Evolutionary conservation across 345 rosid species (phyloP).

Genomic region (Combretum micranthum): DNA sequence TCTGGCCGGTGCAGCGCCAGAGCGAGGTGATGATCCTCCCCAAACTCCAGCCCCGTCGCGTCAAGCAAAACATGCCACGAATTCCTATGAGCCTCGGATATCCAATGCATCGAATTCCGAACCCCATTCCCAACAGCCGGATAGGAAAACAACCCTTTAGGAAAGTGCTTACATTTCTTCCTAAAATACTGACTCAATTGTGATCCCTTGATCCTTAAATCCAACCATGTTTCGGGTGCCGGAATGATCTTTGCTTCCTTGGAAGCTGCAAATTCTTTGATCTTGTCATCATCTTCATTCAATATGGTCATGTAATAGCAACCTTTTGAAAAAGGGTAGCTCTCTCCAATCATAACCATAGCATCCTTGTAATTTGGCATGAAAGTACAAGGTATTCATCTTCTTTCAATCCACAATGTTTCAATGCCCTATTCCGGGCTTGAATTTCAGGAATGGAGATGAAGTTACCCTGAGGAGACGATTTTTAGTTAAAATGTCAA

Average conservation of each 20-base stretch:
- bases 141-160: slow-evolving; percentile 52
- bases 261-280: slow-evolving; percentile 30
- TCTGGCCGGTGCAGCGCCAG: slow-evolving; percentile 50
- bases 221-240: slow-evolving; percentile 58
- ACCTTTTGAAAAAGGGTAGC: slow-evolving; percentile 62
- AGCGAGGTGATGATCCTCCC: slow-evolving; percentile 34
- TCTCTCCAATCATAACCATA: slow-evolving; percentile 49
- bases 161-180: slow-evolving; percentile 52
- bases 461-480: slow-evolving; percentile 47
- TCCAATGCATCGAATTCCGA: slow-evolving; percentile 63
- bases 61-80: slow-evolving; percentile 66
- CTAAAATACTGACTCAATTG: slow-evolving; percentile 61
- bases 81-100: slow-evolving; percentile 63
- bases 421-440: slow-evolving; percentile 43
- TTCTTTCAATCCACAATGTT: slow-evolving; percentile 44
- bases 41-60: slow-evolving; percentile 35
- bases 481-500: slow-evolving; percentile 42
- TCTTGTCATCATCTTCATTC: slow-evolving; percentile 30
- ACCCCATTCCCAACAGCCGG: slow-evolving; percentile 34
- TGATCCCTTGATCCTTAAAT: slow-evolving; percentile 60
- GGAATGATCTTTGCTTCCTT: slow-evolving; percentile 47
- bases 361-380: slow-evolving; percentile 40
- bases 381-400: slow-evolving; percentile 53
- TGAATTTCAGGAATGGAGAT: slow-evolving; percentile 62
- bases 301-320: slow-evolving; percentile 49